Base-by-base conservation (phyloP, 2,329 filamentous ascomycete genomes). In the Cladophialophora exuberans region DNA sequence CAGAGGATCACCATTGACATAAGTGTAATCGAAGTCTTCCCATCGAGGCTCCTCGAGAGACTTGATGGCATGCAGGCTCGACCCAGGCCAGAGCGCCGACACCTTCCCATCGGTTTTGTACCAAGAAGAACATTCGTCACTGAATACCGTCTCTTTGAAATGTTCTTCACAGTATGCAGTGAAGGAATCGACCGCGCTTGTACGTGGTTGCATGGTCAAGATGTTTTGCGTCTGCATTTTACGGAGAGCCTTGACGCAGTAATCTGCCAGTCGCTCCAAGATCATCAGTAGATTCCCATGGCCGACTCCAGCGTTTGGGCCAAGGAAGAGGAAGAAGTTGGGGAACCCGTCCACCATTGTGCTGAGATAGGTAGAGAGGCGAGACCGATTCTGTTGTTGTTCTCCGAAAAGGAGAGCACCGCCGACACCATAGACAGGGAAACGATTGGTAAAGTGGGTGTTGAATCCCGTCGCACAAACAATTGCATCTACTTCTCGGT, bases 41-140 rank as follows among this genome's bases (percentile, higher is more conserved):
- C 67, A 76, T 20, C 75, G 67, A 2, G 71, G 71, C 9, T 68
- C 62, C 42, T 70, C 66, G 46, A 76, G 70, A 2, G 70, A 59
- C 47, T 75, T 68, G 33, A 70, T 66, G 51, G 78, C 80, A 48
- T 81, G 78, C 33, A 81, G 69, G 0, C 71, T 74, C 2, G 71
- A 75, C 3, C 79, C 79, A 0, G 79, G 78, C 72, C 74, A 82
- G 2, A 81, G 66, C 1, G 76, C 74, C 64, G 64, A 67, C 28
- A 77, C 72, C 9, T 73, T 65, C 10, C 73, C 74, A 2, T 73
- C 76, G 13, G 71, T 68, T 52, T 74, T 73, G 62, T 79, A 72
- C 72, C 72, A 73, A 48, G 70, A 72, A 11, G 67, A 65, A 54
- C 71, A 73, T 18, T 69, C 66, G 39, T 64, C 53, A n/a, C 61